Base-by-base conservation (phyloP, 2,329 filamentous ascomycete species). In the Colletotrichum sp. region DNA sequence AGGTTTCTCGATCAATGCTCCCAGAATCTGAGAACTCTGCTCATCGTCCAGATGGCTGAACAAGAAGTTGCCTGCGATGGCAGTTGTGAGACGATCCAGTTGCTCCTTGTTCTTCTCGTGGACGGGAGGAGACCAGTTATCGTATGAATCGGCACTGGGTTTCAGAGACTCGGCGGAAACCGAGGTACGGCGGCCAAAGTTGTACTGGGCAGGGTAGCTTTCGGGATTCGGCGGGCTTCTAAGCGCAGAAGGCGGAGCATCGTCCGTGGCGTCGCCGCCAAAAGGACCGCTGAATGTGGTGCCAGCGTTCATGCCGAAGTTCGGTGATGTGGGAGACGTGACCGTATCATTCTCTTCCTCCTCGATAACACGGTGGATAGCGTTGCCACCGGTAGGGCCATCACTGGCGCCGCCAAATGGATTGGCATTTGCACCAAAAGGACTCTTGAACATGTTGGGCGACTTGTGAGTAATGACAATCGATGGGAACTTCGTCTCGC, bases 161-260 rank as follows among this genome's bases (percentile, higher is more conserved):
- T 98, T 98, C 82, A 99, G 90, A 3, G 96, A 98, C 86, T 99
- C 97, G 67, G 97, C 97, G 55, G 97, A 99, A 69, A 99, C 97
- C 5, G 97, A 99, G 52, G 96, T 98, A 81, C 97, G 95, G 78
- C 97, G 94, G 80, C 92, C 95, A 86, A 98, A 93, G 84, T 98
- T 98, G 87, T 98, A 99, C 84, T 99, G 96, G 80, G 92, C 94
- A 72, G 97, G 97, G 82, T 98, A 95, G 80, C 92, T 93, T 79
- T 95, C 93, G 52, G 90, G 86, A 76, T 91, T 91, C 73, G 90
- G 89, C 26, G 88, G 83, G 80, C 84, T 85, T 83, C 89, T 83
- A 80, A 88, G 71, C 76, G 84, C 81, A 75, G 88, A 86, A 16
- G 88, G 85, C 24, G 88, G 88, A 24, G 82, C 80, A 59, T 91